Base-by-base conservation (phyloP, 139 green algal genomes). In the Haematococcus lacustris region DNA sequence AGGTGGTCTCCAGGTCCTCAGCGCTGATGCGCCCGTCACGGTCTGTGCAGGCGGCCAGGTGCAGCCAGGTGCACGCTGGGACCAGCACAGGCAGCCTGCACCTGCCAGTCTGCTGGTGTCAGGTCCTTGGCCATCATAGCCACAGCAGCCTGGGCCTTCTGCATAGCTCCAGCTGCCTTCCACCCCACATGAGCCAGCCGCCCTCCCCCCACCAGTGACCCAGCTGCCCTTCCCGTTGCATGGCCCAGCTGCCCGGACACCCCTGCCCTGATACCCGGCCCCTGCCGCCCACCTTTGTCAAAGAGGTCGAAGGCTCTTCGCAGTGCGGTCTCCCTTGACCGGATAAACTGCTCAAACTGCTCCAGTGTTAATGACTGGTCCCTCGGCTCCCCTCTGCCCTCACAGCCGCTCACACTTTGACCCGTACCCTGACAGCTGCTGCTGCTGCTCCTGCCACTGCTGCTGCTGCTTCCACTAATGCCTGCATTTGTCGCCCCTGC, bases 1-100 rank as follows among this genome's bases (percentile, higher is more conserved):
- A 73, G 1, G 65, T 76, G 34, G 66, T 64, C 33, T 85, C 63
- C 66, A 91, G 64, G 71, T 91, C 86, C 23, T 74, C 71, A 3
- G 68, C 41, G 3, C 75, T 80, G 41, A 91, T 88, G 7, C 39
- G 38, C 1, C 86, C 86, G 62, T 91, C 80, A 17, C 80, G 61
- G 6, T 40, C 30, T 67, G 61, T 7, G n/a, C n/a, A n/a, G n/a
- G n/a, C n/a, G n/a, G n/a, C n/a, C n/a, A n/a, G n/a, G n/a, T n/a
- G n/a, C n/a, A n/a, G n/a, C n/a, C n/a, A n/a, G n/a, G n/a, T n/a
- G n/a, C n/a, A n/a, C n/a, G n/a, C n/a, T n/a, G n/a, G n/a, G n/a
- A n/a, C n/a, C n/a, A n/a, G n/a, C n/a, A n/a, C n/a, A n/a, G n/a
- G n/a, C n/a, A n/a, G n/a, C n/a, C n/a, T n/a, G n/a, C n/a, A n/a